phyloP scores from a whole-genome alignment of 345 rosid species.

The Acer saccharum region DNA sequence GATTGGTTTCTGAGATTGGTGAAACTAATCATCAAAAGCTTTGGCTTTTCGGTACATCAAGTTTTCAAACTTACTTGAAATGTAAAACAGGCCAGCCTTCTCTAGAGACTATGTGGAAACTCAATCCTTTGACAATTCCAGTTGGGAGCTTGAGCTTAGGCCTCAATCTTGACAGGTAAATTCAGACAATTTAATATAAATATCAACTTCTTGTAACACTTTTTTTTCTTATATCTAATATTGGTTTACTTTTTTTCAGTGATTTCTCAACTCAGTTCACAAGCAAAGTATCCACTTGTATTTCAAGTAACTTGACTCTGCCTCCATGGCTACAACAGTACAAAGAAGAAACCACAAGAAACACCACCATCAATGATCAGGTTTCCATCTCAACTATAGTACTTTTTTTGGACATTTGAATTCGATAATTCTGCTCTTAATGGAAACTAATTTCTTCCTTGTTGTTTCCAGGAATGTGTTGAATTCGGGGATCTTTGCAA shows the following conservation, averaged over 20 bases:
- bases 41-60: slow-evolving; percentile 58
- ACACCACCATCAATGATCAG: slow-evolving; percentile 27
- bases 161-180: slow-evolving; percentile 55
- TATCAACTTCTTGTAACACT: too few species aligned
- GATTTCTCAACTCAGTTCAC: slow-evolving; percentile 31
- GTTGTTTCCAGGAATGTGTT: slow-evolving; percentile 28
- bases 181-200: too few species aligned
- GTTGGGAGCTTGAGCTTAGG: slow-evolving; percentile 58
- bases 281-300: slow-evolving; percentile 26
- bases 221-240: too few species aligned
- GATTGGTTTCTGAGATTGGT: slow-evolving; percentile 41
- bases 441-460: neutral
- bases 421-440: too few species aligned
- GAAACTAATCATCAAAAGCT: slow-evolving; percentile 39
- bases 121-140: slow-evolving; percentile 53
- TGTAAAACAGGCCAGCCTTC: slow-evolving; percentile 69
- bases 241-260: slow-evolving; percentile 25
- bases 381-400: slow-evolving; percentile 21
- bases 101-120: slow-evolving; percentile 59
- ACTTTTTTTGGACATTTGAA: too few species aligned
- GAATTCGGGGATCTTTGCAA: slow-evolving; percentile 36
- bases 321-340: slow-evolving; percentile 65
- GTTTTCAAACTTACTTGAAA: slow-evolving; percentile 54
- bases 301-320: slow-evolving; percentile 42
- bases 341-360: slow-evolving; percentile 49